A percentile compares a stretch with the other conserved stretches of the same genome.
These are phyloP conservation scores for Termitomyces sp. DNA, from an alignment of 768 basidiomycete genomes.

Conservation along the genomic window DNA sequence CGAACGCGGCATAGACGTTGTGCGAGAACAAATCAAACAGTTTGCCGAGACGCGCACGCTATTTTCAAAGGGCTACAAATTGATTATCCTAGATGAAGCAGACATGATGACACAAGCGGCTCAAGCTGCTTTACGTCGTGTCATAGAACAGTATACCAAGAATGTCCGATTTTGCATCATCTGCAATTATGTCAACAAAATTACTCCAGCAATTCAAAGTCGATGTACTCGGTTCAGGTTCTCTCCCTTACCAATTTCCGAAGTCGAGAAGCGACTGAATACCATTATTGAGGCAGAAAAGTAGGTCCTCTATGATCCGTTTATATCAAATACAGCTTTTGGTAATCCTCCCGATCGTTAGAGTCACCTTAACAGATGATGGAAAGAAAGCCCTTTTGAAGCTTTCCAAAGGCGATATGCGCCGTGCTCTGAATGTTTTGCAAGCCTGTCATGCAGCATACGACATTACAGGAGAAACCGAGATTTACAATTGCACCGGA, in stretches of 20 bases:
- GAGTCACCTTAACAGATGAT: conserved; percentile 81
- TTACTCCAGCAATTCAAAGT: conserved; percentile 96
- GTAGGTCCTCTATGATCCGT: conserved; percentile 36
- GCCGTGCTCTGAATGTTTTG: conserved; percentile 89
- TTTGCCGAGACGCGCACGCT: conserved; percentile 95
- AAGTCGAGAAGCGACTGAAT: conserved; percentile 81
- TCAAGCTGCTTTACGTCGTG: conserved; percentile 92
- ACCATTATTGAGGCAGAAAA: conserved; percentile 79
- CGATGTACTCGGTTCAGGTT: conserved; percentile 97
- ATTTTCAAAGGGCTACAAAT: conserved; percentile 90
- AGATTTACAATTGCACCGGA: conserved; percentile 96
- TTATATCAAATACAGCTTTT: neutral
- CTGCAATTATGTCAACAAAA: conserved; percentile 99
- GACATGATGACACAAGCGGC: conserved; percentile 99
- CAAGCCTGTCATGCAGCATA: conserved; percentile 99
- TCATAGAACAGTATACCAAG: conserved; percentile 98
- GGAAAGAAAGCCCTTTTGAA: conserved; percentile 88
- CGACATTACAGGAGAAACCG: conserved; percentile 79
- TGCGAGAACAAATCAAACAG: conserved; percentile 97
- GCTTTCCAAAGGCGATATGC: conserved; percentile 97
- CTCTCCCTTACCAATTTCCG: conserved; percentile 79
- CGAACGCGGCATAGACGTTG: conserved; percentile 97
- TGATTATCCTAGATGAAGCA: conserved; percentile 98
- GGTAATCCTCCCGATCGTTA: conserved; percentile 24
- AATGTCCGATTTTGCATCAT: conserved; percentile 99